Conservation (phyloP, 1,139 yeast species). For the Blastobotrys raffinosifermentans region DNA sequence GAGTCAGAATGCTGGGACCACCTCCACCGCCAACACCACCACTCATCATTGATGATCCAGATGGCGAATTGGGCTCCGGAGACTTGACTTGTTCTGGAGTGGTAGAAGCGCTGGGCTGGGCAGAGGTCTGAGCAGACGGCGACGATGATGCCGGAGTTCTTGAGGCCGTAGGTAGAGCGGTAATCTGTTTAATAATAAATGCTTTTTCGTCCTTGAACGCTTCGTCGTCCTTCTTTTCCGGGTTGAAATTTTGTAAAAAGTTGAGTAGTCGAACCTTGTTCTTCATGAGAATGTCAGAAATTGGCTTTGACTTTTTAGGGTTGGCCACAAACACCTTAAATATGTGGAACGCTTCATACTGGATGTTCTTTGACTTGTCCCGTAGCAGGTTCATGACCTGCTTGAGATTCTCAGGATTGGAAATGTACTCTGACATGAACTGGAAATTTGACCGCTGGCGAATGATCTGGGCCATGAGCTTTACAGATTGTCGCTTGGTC, state of each 20-base stretch:
- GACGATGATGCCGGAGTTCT: slow-evolving; percentile 9
- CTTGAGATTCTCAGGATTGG: slow-evolving; percentile 75
- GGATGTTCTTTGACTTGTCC: slow-evolving; percentile 84
- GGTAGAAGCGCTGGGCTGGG: no score
- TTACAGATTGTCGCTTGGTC: slow-evolving; percentile 84
- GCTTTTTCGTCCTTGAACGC: slow-evolving; percentile 73
- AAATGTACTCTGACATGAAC: slow-evolving; percentile 72
- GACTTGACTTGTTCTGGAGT: no score
- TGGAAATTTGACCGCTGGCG: slow-evolving; percentile 64
- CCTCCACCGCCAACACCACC: no score
- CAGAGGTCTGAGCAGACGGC: slow-evolving; percentile 13
- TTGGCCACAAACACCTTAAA: slow-evolving; percentile 91
- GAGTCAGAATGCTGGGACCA: slow-evolving; percentile 16
- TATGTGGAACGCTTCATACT: slow-evolving; percentile 85
- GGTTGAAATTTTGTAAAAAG: slow-evolving; percentile 61
- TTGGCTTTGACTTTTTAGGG: slow-evolving; percentile 78
- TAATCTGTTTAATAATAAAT: slow-evolving; percentile 70
- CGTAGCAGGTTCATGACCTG: slow-evolving; percentile 79
- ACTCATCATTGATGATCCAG: no score
- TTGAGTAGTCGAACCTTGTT: slow-evolving; percentile 70
- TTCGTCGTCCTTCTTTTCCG: slow-evolving; percentile 54
- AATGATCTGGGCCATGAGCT: slow-evolving; percentile 70
- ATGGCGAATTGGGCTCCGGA: no score
- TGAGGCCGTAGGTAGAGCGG: slow-evolving; percentile 38
- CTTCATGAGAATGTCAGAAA: slow-evolving; percentile 73